These are phyloP conservation scores for Quillaja saponaria DNA, from an alignment of 306 rosid species.

Conservation along the genomic window DNA sequence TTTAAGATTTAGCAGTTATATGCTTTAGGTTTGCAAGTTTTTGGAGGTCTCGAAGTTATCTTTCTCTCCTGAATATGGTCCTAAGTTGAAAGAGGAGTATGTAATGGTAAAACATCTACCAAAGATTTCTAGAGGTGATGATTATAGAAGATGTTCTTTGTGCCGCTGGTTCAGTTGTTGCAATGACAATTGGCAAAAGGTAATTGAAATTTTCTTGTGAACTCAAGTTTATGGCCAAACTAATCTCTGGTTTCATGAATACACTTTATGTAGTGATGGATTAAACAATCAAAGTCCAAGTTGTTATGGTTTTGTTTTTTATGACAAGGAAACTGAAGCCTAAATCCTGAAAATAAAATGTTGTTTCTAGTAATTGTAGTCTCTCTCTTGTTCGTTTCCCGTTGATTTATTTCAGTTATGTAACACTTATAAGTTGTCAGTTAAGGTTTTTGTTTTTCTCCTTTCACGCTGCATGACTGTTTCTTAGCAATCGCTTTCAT, in stretches of 20 bases:
- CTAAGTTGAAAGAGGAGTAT: slow-evolving; percentile 91
- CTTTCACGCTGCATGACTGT: no score
- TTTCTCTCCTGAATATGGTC: slow-evolving; percentile 93
- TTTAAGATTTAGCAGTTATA: background rate
- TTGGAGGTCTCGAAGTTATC: slow-evolving; percentile 95
- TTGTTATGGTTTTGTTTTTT: no score
- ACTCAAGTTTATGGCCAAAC: slow-evolving; percentile 9
- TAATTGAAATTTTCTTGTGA: slow-evolving; percentile 33
- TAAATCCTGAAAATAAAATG: no score
- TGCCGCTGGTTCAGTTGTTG: slow-evolving; percentile 79
- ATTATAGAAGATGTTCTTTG: slow-evolving; percentile 71
- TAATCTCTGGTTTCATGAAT: slow-evolving; percentile 20
- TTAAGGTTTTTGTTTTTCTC: slow-evolving; percentile 1
- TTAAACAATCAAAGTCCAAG: no score
- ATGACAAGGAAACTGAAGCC: no score
- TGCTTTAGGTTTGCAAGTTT: slow-evolving; percentile 89
- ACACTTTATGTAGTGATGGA: background rate
- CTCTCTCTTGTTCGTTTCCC: no score
- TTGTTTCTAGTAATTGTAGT: no score
- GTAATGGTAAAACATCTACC: slow-evolving; percentile 97
- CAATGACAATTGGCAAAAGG: slow-evolving; percentile 99
- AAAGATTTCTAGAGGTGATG: slow-evolving; percentile 57
- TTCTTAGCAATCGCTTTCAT: no score
- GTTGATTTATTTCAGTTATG: no score
- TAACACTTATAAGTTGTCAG: no score